Evolutionary conservation across 805 yeast species (phyloP), one percentile per base, ranked within the genome.

Genomic region (Sugiyamaella mastotermitis): DNA sequence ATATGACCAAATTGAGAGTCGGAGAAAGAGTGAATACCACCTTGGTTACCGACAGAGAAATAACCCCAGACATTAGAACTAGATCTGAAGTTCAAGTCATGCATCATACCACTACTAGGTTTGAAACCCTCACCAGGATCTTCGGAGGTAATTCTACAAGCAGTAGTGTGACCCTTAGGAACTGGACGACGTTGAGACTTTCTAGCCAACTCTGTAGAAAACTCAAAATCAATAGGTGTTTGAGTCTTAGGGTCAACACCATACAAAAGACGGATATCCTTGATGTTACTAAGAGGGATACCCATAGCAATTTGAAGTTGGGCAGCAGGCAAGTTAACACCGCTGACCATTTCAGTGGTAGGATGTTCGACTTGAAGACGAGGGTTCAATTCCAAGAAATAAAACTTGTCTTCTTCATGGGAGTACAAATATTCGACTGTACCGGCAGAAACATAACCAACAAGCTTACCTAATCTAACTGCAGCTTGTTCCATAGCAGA

Each of bases 281-380:
- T 76, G 53, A 92, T 83, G 67, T 94, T 76, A 64, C 92, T 94
- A 73, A 92, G 79, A 49, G 98, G 97, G 44, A 92, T 77, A 76
- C 99, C 99, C 99, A 92, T 92, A 47, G 98, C 97, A 65, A 92
- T 85, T 68, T 92, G 98, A 51, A 92, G 76, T 69, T 92, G 98
- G 26, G 99, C 95, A 42, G 97, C 95, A 20, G 99, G 99, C 60
- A 92, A 73, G 60, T 92, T 94, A 38, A 92, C 97, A 50, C 98
- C 98, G 17, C 95, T 82, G 41, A 87, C 98, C 99, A 92, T 92
- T 69, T 92, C 99, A 28, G 98, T 92, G 31, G 98, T 92, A 56
- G 99, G 99, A 73, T 92, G 99, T 74, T 92, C 99, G 43, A 92
- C 99, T 72, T 92, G 99, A 62, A 92, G 74, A 73, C 99, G 84